phyloP scores from a whole-genome alignment of 164 flowering plant species.

The Stephania cephalantha region DNA sequence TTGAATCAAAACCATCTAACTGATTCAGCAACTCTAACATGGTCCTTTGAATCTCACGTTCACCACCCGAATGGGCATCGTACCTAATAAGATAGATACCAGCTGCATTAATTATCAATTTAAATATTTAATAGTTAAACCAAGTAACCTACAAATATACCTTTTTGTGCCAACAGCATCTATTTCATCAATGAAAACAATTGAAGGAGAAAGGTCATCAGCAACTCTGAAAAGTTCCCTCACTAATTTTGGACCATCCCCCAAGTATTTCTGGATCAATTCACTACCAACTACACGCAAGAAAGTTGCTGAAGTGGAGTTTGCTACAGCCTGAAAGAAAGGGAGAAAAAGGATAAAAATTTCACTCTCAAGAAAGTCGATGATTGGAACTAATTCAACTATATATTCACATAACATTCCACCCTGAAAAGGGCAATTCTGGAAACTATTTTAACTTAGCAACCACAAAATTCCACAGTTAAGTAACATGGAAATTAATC shows the following conservation, averaged over 20 bases:
- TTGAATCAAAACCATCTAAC: constrained; percentile 94
- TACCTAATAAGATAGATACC: constrained; percentile 32
- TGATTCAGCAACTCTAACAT: constrained; percentile 92
- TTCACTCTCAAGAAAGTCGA: constrained; percentile 2
- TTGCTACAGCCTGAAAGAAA: constrained; percentile 81
- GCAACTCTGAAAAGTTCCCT: constrained; percentile 96
- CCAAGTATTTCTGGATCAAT: constrained; percentile 84
- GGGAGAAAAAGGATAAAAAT: constrained; percentile 13
- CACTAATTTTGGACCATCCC: constrained; percentile 94
- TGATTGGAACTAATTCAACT: too few relatives aligned
- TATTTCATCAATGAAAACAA: constrained; percentile 95
- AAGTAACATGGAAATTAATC: too few relatives aligned
- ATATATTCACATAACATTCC: too few relatives aligned
- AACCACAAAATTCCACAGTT: too few relatives aligned
- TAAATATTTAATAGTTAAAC: neutral
- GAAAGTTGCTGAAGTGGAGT: constrained; percentile 94
- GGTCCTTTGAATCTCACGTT: constrained; percentile 95
- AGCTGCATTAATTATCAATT: neutral
- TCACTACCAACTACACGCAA: constrained; percentile 95
- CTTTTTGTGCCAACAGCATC: constrained; percentile 96
- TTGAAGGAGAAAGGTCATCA: constrained; percentile 93
- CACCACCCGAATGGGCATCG: constrained; percentile 98
- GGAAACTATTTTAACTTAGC: too few relatives aligned
- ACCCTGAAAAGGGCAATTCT: too few relatives aligned
- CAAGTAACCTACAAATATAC: constrained; percentile 21